These are phyloP conservation scores for Mortierella alpina DNA, from an alignment of 192 early-diverging fungal genomes.

Conservation along the genomic window DNA sequence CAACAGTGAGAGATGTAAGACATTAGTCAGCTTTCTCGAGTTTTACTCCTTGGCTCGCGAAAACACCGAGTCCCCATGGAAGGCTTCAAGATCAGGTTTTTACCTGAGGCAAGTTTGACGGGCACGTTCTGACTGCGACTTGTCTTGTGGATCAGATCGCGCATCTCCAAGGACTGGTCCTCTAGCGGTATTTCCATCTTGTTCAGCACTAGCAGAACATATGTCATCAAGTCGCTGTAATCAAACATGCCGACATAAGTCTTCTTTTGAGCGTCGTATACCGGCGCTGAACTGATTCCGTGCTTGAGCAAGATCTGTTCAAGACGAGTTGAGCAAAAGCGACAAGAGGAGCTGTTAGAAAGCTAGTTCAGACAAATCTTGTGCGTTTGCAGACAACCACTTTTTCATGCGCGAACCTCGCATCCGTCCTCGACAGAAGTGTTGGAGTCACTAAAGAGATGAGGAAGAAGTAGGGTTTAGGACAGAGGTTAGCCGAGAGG, in stretches of 20 bases:
- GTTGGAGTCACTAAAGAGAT: conserved; percentile 56
- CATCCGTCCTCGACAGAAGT: conserved; percentile 79
- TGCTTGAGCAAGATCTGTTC: conserved; percentile 69
- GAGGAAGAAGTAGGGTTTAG: neutral
- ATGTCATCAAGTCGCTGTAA: conserved; percentile 83
- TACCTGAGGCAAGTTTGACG: conserved; percentile 71
- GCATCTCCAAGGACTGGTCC: conserved; percentile 60
- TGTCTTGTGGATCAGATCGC: conserved; percentile 65
- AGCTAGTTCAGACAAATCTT: neutral
- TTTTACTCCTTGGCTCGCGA: neutral
- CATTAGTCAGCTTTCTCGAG: too few relatives aligned
- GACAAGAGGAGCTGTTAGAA: conserved; percentile 5
- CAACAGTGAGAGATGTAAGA: too few relatives aligned
- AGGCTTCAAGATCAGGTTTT: neutral
- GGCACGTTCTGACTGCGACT: conserved; percentile 62
- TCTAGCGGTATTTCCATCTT: conserved; percentile 54
- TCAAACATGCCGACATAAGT: conserved; percentile 90
- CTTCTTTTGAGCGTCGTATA: conserved; percentile 66
- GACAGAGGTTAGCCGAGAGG: neutral
- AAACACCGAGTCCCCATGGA: neutral
- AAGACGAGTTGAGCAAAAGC: neutral
- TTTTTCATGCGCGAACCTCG: conserved; percentile 39
- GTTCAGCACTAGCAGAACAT: conserved; percentile 72
- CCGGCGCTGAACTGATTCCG: conserved; percentile 82
- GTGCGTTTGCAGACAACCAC: neutral